phyloP scores from a whole-genome alignment of 116 monocot genomes.

The Zostera marina region DNA sequence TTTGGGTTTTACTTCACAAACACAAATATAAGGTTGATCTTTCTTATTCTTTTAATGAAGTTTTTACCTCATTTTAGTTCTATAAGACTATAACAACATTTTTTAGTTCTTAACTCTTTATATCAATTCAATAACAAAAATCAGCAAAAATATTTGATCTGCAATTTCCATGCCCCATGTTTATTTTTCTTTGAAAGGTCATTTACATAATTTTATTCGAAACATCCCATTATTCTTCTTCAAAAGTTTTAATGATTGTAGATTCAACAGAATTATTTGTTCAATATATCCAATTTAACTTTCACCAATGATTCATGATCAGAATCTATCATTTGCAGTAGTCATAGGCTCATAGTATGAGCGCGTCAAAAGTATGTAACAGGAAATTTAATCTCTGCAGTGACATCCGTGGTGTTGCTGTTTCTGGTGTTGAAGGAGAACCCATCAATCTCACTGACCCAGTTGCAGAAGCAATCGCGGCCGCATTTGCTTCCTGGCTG shows the following conservation, averaged over 20 bases:
- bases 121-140: neutral
- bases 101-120: neutral
- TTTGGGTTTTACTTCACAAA: neutral
- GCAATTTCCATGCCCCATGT: too few relatives aligned
- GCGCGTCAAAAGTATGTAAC: neutral
- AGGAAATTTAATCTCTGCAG: slow-evolving; percentile 15
- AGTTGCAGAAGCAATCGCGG: slow-evolving; percentile 70
- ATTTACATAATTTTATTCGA: too few relatives aligned
- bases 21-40: neutral
- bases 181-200: too few relatives aligned
- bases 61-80: neutral
- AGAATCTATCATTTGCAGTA: neutral
- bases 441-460: slow-evolving; percentile 62
- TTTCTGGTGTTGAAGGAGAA: slow-evolving; percentile 85
- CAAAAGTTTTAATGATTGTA: neutral
- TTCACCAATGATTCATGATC: neutral
- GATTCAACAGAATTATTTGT: neutral
- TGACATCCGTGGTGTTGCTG: slow-evolving; percentile 94
- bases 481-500: slow-evolving; percentile 85
- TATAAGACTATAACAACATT: neutral
- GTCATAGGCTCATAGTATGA: too few relatives aligned
- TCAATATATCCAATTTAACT: neutral
- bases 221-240: too few relatives aligned
- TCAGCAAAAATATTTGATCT: neutral
- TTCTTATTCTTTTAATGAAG: too few relatives aligned